Conservation (phyloP, 148 eudicot genomes). For the Polygonum aviculare region DNA sequence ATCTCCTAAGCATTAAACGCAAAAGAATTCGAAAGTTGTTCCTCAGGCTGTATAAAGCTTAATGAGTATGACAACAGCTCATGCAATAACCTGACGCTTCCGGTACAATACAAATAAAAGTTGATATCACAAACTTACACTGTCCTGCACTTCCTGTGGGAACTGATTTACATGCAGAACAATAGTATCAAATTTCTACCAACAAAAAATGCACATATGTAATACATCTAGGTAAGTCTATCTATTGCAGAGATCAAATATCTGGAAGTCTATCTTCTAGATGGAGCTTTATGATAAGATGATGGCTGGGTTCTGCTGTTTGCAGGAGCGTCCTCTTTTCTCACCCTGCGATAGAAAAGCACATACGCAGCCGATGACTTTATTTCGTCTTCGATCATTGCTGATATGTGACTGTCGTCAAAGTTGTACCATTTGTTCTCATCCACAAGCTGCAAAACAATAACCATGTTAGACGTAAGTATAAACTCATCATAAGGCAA, state of each 20-base stretch:
- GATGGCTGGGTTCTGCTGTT: slow-evolving; percentile 30
- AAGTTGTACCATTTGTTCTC: slow-evolving; percentile 88
- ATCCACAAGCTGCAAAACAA: slow-evolving; percentile 54
- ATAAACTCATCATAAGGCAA: neutral
- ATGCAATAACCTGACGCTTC: neutral
- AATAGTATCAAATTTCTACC: neutral
- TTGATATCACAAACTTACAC: neutral
- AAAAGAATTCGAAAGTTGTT: neutral
- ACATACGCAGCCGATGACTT: slow-evolving; percentile 85
- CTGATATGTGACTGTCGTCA: slow-evolving; percentile 71
- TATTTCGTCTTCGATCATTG: slow-evolving; percentile 75
- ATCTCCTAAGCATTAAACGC: neutral
- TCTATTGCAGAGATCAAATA: neutral
- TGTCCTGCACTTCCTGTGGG: neutral
- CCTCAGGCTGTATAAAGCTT: neutral
- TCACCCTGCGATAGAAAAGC: slow-evolving; percentile 73
- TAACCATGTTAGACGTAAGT: neutral
- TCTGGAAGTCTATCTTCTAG: slow-evolving; percentile 10
- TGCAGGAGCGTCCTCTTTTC: slow-evolving; percentile 27
- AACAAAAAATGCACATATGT: slow-evolving; percentile 2
- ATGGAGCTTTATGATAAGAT: slow-evolving; percentile 17
- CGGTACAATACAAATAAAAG: neutral
- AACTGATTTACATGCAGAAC: slow-evolving; percentile 6
- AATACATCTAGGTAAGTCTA: neutral
- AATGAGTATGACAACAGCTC: neutral